Evolutionary conservation across 768 basidiomycete genomes (phyloP).

Genomic region (Rhodotorula paludigena): DNA sequence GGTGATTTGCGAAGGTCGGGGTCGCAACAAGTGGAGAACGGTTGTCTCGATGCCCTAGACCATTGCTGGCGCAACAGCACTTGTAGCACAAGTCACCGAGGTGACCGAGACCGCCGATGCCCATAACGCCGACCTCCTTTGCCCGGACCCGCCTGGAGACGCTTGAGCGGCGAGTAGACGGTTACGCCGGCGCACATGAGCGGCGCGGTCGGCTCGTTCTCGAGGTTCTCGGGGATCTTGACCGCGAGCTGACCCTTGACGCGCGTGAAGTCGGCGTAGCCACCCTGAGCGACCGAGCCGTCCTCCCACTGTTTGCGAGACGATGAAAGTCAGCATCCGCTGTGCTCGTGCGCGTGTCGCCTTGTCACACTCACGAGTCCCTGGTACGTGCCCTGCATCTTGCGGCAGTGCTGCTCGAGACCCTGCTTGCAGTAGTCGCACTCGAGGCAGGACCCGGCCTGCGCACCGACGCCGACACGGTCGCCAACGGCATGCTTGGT

Average conservation of each 20-base stretch:
- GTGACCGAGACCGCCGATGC: constrained; percentile 58
- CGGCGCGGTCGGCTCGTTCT: constrained; percentile 46
- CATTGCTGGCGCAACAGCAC: too few relatives aligned
- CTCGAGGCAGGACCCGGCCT: constrained; percentile 42
- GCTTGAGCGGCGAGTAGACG: constrained; percentile 46
- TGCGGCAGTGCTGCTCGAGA: constrained; percentile 38
- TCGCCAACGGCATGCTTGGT: constrained; percentile 44
- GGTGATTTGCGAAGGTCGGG: too few relatives aligned
- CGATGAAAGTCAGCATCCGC: too few relatives aligned
- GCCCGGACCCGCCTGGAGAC: constrained; percentile 57
- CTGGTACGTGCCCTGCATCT: neutral
- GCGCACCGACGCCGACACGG: constrained; percentile 51
- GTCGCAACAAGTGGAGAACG: too few relatives aligned
- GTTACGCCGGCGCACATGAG: constrained; percentile 48
- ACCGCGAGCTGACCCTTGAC: constrained; percentile 47
- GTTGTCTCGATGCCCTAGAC: too few relatives aligned
- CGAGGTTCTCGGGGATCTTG: constrained; percentile 47
- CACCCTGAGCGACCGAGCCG: constrained; percentile 44
- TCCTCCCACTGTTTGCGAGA: constrained; percentile 7
- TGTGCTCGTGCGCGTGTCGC: too few relatives aligned
- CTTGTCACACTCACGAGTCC: too few relatives aligned
- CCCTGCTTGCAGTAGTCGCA: constrained; percentile 40
- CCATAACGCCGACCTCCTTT: constrained; percentile 63
- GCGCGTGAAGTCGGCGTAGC: constrained; percentile 48
- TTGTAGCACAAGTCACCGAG: too few relatives aligned